Conservation (phyloP, 371 early-diverging fungal species). For the Aphelidium insulamus region DNA sequence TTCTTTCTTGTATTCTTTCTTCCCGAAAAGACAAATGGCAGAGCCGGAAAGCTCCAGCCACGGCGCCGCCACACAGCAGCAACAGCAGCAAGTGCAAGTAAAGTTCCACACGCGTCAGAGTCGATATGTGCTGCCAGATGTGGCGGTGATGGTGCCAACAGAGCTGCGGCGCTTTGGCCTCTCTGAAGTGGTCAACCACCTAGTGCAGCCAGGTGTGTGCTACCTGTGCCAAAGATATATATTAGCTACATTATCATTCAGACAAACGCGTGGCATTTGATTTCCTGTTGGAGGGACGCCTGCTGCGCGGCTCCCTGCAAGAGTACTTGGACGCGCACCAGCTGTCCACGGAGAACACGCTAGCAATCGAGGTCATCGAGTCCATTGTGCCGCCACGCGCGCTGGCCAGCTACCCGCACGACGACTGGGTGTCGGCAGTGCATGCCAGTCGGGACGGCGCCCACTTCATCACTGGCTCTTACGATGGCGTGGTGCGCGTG, state of each 20-base stretch:
- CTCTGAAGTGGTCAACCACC: constrained; percentile 74
- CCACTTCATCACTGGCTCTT: constrained; percentile 50
- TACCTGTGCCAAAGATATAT: neutral
- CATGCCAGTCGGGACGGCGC: constrained; percentile 11
- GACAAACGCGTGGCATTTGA: constrained; percentile 69
- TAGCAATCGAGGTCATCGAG: constrained; percentile 77
- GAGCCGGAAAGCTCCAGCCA: no score
- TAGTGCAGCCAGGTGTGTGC: constrained; percentile 28
- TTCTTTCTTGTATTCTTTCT: no score
- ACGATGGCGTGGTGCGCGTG: constrained; percentile 57
- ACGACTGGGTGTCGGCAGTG: constrained; percentile 81
- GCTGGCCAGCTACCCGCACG: constrained; percentile 50
- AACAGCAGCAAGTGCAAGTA: constrained; percentile 81
- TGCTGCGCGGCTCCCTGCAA: constrained; percentile 48
- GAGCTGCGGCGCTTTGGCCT: constrained; percentile 60
- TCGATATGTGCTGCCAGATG: constrained; percentile 48
- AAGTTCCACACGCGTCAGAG: constrained; percentile 49
- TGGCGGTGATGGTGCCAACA: constrained; percentile 65
- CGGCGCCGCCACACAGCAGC: no score
- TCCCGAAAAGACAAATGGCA: no score
- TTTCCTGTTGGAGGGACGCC: constrained; percentile 70
- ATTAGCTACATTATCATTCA: constrained; percentile 6
- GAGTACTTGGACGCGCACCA: constrained; percentile 38
- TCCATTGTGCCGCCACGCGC: constrained; percentile 64
- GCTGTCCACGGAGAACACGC: constrained; percentile 67